Evolutionary conservation across 805 yeast species (phyloP), one percentile per base, ranked within the genome.

Genomic region (Starmerella apis): DNA sequence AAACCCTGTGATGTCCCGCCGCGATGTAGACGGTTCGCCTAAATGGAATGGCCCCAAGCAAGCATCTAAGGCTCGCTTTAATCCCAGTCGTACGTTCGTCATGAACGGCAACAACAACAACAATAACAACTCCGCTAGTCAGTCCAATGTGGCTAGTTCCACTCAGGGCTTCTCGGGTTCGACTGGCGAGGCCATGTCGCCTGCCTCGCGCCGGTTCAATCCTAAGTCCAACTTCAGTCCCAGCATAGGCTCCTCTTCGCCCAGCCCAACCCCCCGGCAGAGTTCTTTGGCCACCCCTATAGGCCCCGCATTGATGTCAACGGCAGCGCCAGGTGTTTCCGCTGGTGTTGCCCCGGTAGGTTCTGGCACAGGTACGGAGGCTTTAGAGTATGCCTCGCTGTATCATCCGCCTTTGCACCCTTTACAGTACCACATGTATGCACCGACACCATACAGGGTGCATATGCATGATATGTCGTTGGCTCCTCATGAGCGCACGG

Each of bases 351-450:
- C 35, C 20, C 33, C 33, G 33, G 18, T 13, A 4, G 33, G 33
- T 18, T 25, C 10, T 16, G 43, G 16, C 7, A 30, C 49, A 19
- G 27, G 27, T 25, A 25, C 32, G 9, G 50, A 49, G 9, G 53
- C 56, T 7, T 42, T 55, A 4, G 56, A 36, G 49, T 48, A 32
- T n/a, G 50, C 50, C 14, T 27, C 55, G 37, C 39, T 54, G 50
- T 56, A 59, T 50, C 62, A 55, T 27, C 56, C 61, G 33, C 60
- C 62, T 6, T 37, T 58, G 46, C 57, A 59, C 42, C 65, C 68
- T 57, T 68, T 85, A 39, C 86, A 86, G 60, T 84, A 85, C 63
- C 95, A 88, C 66, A 67, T 86, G 35, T 88, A 90, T 66, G 92
- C 96, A 0, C 96, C 96, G 2, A 75, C 78, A 27, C 90, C 96